These are phyloP conservation scores for Vachellia collinsii DNA, from an alignment of 306 rosid species.

Conservation along the genomic window DNA sequence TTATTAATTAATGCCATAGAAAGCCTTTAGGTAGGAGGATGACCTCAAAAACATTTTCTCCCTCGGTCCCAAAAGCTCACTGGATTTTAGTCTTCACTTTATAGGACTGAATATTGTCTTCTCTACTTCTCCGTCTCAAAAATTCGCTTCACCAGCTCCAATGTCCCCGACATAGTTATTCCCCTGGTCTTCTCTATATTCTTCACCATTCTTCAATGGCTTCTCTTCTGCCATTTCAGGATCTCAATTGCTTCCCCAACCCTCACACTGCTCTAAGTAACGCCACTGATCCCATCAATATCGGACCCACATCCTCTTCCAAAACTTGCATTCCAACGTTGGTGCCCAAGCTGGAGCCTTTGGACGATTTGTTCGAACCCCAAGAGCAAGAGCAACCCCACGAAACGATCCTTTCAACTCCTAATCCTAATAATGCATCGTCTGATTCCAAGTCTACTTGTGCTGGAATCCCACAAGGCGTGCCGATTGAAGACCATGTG, in stretches of 20 bases:
- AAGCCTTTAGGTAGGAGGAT: not conserved
- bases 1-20: too few species aligned
- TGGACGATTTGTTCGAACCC: constrained; percentile 44
- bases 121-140: not conserved
- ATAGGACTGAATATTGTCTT: not conserved
- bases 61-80: not conserved
- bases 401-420: constrained; percentile 24
- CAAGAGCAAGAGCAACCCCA: constrained; percentile 15
- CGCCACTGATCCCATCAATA: constrained; percentile 10
- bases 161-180: not conserved
- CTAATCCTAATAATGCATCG: constrained; percentile 26
- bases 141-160: not conserved
- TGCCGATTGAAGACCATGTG: constrained; percentile 46
- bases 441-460: constrained; percentile 13
- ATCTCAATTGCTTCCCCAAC: constrained; percentile 56
- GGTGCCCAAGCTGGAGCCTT: constrained; percentile 76
- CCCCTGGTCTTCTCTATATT: not conserved
- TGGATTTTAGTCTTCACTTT: not conserved
- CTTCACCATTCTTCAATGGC: constrained; percentile 40
- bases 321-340: constrained; percentile 43
- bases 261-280: constrained; percentile 16
- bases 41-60: not conserved
- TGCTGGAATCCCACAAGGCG: constrained; percentile 34
- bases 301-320: not conserved
- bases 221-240: constrained; percentile 59